A percentile compares a stretch with the other conserved stretches of the same genome.
These are phyloP conservation scores for Ceratocystis cubensis DNA, from an alignment of 2,329 filamentous ascomycete genomes.

Conservation along the genomic window DNA sequence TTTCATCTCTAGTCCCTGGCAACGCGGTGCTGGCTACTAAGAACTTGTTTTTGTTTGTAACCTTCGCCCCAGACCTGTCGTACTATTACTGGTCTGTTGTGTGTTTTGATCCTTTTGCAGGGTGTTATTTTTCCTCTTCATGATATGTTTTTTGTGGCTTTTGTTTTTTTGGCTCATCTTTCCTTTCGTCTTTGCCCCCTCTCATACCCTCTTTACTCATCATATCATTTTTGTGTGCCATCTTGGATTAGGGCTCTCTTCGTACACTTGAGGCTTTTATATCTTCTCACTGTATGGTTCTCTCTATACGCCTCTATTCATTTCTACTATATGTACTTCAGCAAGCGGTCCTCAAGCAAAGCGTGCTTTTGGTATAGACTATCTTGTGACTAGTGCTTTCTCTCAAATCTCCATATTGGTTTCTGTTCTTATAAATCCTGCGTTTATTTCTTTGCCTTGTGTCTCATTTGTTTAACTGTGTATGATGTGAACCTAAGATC, in stretches of 20 bases:
- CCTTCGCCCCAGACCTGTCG: background rate
- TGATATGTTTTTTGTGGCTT: conserved; percentile 12
- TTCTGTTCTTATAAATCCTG: background rate
- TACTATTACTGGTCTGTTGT: background rate
- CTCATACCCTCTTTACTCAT: background rate
- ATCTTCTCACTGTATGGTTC: background rate
- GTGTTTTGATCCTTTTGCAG: background rate
- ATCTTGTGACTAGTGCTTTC: background rate
- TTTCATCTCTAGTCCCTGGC: conserved; percentile 31
- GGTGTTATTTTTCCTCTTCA: background rate
- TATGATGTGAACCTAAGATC: too few species aligned
- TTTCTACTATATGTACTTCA: background rate
- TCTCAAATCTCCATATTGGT: background rate
- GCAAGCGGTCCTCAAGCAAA: background rate
- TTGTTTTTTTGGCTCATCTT: conserved; percentile 2
- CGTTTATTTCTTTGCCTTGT: background rate
- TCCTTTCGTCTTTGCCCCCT: background rate
- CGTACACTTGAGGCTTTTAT: background rate
- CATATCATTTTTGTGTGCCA: background rate
- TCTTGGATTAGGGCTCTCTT: conserved; percentile 4
- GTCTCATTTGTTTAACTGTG: background rate
- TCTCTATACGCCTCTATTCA: background rate
- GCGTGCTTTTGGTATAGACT: too few species aligned
- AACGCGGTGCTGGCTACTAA: conserved; percentile 36
- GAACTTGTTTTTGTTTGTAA: conserved; percentile 6